Evolutionary conservation across 352 stramenopile genomes (phyloP).

Genomic region (Pythium angustatum): DNA sequence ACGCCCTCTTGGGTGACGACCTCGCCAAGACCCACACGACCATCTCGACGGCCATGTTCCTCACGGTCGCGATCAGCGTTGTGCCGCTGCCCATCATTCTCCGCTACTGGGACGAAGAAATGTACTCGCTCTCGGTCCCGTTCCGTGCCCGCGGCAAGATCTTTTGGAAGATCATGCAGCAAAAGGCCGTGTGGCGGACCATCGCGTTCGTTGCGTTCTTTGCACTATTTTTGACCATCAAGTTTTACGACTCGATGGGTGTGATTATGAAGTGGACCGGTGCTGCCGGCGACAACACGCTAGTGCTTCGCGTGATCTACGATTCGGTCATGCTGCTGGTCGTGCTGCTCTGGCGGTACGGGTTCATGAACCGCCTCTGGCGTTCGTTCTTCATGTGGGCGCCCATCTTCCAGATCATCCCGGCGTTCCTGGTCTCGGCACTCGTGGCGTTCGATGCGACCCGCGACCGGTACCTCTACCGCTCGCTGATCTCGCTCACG

Average conservation of each 20-base stretch:
- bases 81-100: slow-evolving; percentile 35
- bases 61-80: slow-evolving; percentile 33
- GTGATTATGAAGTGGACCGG: slow-evolving; percentile 26
- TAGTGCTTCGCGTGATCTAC: slow-evolving; percentile 32
- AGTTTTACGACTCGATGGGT: slow-evolving; percentile 28
- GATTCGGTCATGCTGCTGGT: slow-evolving; percentile 33
- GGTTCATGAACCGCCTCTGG: slow-evolving; percentile 42
- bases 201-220: slow-evolving; percentile 50
- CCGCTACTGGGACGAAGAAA: slow-evolving; percentile 38
- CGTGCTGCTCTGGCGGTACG: slow-evolving; percentile 34
- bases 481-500: slow-evolving; percentile 35
- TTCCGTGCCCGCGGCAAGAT: slow-evolving; percentile 36
- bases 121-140: slow-evolving; percentile 36
- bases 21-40: slow-evolving; percentile 21
- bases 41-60: slow-evolving; percentile 35
- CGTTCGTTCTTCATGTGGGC: slow-evolving; percentile 33
- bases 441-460: slow-evolving; percentile 12
- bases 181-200: slow-evolving; percentile 44
- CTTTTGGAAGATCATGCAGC: slow-evolving; percentile 54
- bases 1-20: slow-evolving; percentile 11
- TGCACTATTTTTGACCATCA: slow-evolving; percentile 36
- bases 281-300: slow-evolving; percentile 33
- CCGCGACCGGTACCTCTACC: slow-evolving; percentile 31
- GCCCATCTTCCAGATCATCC: slow-evolving; percentile 35
- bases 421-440: slow-evolving; percentile 25